phyloP scores from a whole-genome alignment of 2,329 filamentous ascomycete species.

The Fusarium burgessii region DNA sequence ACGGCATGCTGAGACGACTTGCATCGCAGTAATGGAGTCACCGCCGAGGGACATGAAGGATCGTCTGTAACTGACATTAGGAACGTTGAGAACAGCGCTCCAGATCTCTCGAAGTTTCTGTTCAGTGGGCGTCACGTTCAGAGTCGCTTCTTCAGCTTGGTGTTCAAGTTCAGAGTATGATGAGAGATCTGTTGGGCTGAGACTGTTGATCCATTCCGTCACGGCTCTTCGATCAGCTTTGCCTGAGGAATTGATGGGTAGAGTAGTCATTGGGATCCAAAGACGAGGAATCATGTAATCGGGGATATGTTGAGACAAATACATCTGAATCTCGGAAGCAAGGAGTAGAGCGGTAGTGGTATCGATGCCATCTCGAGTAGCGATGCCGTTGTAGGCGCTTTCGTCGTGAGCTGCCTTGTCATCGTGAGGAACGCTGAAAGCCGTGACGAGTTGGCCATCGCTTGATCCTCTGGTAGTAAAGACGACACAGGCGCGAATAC shows the following conservation, averaged over 20 bases:
- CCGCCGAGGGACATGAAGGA: not conserved
- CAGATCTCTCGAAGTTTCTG: not conserved
- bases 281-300: constrained; percentile 9
- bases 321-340: not conserved
- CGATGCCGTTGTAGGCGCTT: constrained; percentile 1
- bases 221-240: constrained; percentile 5
- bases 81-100: not conserved
- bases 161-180: not conserved
- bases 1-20: constrained; percentile 1
- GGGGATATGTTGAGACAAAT: not conserved
- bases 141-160: not conserved
- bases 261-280: constrained; percentile 2
- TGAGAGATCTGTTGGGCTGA: not conserved
- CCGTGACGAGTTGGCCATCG: not conserved
- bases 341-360: not conserved
- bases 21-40: not conserved
- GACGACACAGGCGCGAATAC: not conserved
- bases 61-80: not conserved
- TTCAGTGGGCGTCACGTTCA: not conserved
- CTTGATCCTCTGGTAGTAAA: not conserved
- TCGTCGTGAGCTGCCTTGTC: not conserved
- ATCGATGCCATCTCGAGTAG: not conserved
- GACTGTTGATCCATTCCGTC: not conserved
- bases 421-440: not conserved
- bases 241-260: not conserved